phyloP scores from a whole-genome alignment of 2,329 filamentous ascomycete genomes.

The Aureobasidium sp. region DNA sequence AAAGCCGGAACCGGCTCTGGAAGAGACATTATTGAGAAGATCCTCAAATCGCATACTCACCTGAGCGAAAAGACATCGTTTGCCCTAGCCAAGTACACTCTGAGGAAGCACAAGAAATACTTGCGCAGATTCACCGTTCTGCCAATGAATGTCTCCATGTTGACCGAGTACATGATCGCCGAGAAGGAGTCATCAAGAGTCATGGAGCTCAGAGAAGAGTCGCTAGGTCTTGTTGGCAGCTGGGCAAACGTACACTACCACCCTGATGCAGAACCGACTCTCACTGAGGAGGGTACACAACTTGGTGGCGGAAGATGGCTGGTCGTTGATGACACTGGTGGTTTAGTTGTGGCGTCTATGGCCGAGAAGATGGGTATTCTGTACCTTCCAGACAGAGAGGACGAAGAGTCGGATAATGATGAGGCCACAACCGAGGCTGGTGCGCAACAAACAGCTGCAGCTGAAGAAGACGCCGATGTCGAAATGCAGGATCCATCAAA shows the following conservation, averaged over 20 bases:
- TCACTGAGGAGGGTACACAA: conserved; percentile 20
- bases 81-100: conserved; percentile 89
- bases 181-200: conserved; percentile 75
- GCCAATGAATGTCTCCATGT: conserved; percentile 67
- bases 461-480: background rate
- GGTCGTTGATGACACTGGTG: conserved; percentile 79
- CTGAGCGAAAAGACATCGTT: conserved; percentile 93
- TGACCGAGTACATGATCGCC: conserved; percentile 68
- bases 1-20: conserved; percentile 67
- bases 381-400: conserved; percentile 35
- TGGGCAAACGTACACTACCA: conserved; percentile 84
- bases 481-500: conserved; percentile 6
- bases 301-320: conserved; percentile 59
- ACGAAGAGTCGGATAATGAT: conserved; percentile 23
- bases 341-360: conserved; percentile 70
- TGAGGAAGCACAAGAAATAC: conserved; percentile 91
- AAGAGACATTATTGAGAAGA: conserved; percentile 84
- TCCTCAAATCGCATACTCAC: conserved; percentile 79
- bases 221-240: conserved; percentile 69
- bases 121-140: conserved; percentile 77
- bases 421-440: conserved; percentile 14
- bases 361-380: conserved; percentile 85
- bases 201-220: conserved; percentile 79
- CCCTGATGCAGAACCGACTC: conserved; percentile 26
- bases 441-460: background rate